Evolutionary conservation across 257 asterid species (phyloP), one percentile per base, ranked within the genome.

Genomic region (Forsythia viridissima): DNA sequence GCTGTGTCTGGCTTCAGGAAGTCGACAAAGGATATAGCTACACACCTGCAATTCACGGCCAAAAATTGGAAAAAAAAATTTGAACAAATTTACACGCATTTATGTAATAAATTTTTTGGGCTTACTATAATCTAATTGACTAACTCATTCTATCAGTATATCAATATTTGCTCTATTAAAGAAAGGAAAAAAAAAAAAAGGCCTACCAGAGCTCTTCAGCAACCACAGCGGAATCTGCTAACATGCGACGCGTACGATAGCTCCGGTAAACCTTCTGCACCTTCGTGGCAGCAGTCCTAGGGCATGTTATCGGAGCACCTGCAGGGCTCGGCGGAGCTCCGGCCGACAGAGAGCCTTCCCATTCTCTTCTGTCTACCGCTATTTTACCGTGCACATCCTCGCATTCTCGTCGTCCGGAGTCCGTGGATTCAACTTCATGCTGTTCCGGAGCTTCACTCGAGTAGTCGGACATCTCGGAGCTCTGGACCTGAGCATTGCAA

Each of bases 181-280:
- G 73, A 5, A 2, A 5, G 4, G 8, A 15, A 43, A 36, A 37
- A 37, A 78, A 71, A 24, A 24, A 24, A 67, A 8, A 37, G 20
- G 68, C 68, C 38, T 80, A 94, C 99, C 98, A 93, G 72, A 95
- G 92, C 82, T 92, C 97, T 83, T 91, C 99, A 12, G 91, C 98
- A 52, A 95, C 97, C 39, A 95, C 97, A 52, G 99, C 98, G 65
- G 97, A 92, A 81, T 95, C 99, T 0, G 99, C 99, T 83, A 93
- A 84, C 98, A 91, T 95, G 79, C 99, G 97, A 73, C 97, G 92
- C 5, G 98, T 95, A 42, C 98, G 96, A 42, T 95, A 93, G 67
- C 99, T 81, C 82, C 98, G 82, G 72, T 95, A 95, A 67, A 85
- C 94, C 92, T 95, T 95, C 91, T 93, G 99, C 42, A 95, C 79